A percentile compares a stretch with the other conserved stretches of the same genome.
Conservation (phyloP, 2,329 filamentous ascomycete species). For the Trichoderma sp. region DNA sequence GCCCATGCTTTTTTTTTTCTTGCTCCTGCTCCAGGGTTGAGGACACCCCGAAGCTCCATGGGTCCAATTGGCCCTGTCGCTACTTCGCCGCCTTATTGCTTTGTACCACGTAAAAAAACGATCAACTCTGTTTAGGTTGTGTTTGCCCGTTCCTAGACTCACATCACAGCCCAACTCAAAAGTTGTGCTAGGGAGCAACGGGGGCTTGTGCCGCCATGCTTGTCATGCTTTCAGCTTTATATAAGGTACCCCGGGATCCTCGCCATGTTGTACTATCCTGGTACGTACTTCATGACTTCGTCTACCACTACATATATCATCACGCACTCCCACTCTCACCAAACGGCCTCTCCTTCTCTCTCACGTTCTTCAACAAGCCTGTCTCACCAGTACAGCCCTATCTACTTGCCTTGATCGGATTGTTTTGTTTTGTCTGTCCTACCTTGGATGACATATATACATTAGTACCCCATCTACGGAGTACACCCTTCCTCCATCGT, state of each 20-base stretch:
- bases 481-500: background rate
- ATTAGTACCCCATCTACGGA: background rate
- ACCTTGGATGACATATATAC: background rate
- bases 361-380: constrained; percentile 21
- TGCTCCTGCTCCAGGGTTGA: background rate
- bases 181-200: constrained; percentile 29
- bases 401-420: background rate
- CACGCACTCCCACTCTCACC: constrained; percentile 33
- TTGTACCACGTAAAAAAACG: constrained; percentile 8
- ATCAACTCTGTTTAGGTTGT: constrained; percentile 19
- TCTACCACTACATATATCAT: constrained; percentile 32
- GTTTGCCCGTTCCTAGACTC: constrained; percentile 23
- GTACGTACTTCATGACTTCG: background rate
- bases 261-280: background rate
- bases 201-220: constrained; percentile 22
- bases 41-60: constrained; percentile 20
- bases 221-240: constrained; percentile 14
- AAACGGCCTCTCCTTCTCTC: constrained; percentile 24
- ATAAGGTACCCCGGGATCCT: constrained; percentile 6
- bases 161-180: constrained; percentile 36
- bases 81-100: constrained; percentile 22
- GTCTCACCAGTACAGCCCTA: background rate
- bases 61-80: constrained; percentile 22
- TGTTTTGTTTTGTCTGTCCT: background rate
- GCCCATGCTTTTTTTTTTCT: background rate